Conservation (phyloP, 495 filamentous ascomycete species). For the Xylaria nigripes region DNA sequence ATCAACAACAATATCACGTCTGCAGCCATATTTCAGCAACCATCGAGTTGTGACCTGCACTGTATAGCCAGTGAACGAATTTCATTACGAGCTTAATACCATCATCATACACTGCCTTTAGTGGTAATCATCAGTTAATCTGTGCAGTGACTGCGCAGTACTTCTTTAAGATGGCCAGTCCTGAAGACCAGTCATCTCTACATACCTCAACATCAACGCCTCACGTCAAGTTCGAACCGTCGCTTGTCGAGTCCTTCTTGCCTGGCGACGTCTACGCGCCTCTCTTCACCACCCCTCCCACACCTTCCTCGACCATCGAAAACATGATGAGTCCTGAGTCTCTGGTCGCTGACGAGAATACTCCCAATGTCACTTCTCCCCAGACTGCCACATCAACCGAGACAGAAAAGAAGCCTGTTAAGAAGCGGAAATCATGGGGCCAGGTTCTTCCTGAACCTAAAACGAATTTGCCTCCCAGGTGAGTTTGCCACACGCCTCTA, state of each 20-base stretch:
- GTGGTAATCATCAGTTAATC: not conserved
- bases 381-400: conserved; percentile 16
- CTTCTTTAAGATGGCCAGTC: conserved; percentile 27
- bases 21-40: no score
- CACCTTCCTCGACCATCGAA: conserved; percentile 28
- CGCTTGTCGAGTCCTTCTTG: conserved; percentile 44
- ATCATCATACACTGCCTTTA: not conserved
- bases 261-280: conserved; percentile 44
- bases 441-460: conserved; percentile 94
- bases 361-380: conserved; percentile 7
- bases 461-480: conserved; percentile 93
- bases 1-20: not conserved
- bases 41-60: not conserved
- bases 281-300: conserved; percentile 36
- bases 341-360: conserved; percentile 23
- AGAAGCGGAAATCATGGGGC: conserved; percentile 99
- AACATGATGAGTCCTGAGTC: conserved; percentile 41
- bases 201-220: conserved; percentile 27
- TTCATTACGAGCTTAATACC: no score
- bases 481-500: conserved; percentile 27
- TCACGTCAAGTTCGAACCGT: conserved; percentile 41
- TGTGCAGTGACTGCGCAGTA: no score
- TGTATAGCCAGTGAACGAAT: not conserved
- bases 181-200: conserved; percentile 17
- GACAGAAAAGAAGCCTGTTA: conserved; percentile 66